Percentiles rank a stretch among this genome's conserved stretches.
These are phyloP conservation scores for Babesia divergens DNA, from an alignment of 169 alveolate genomes.

Conservation along the genomic window DNA sequence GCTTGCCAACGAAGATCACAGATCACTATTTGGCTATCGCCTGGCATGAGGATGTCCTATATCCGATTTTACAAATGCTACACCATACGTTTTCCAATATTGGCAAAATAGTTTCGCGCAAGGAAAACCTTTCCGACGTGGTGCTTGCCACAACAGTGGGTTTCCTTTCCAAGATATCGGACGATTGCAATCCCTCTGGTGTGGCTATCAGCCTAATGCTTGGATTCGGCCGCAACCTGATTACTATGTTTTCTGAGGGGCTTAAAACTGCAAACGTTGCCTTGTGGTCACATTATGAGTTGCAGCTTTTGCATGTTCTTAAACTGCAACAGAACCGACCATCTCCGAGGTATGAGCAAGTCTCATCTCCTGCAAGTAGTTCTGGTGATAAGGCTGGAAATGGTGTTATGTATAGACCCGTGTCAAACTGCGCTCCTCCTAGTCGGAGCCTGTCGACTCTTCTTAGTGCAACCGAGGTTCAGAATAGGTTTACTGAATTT, in stretches of 20 bases:
- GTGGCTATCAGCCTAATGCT: neutral
- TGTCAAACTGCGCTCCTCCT: neutral
- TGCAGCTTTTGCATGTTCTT: slow-evolving; percentile 12
- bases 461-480: slow-evolving; percentile 10
- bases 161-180: neutral
- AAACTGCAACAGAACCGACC: slow-evolving; percentile 2
- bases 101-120: neutral
- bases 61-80: slow-evolving; percentile 2
- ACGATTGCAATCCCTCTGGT: neutral
- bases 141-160: neutral
- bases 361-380: neutral
- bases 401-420: too few species aligned
- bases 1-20: neutral
- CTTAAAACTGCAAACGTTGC: neutral
- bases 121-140: slow-evolving; percentile 3
- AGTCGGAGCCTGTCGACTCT: slow-evolving; percentile 8
- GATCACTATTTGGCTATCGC: neutral
- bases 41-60: slow-evolving; percentile 17
- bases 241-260: slow-evolving; percentile 3
- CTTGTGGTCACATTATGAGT: neutral
- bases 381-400: too few species aligned
- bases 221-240: neutral
- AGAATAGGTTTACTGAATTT: neutral
- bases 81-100: neutral
- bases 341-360: too few species aligned